Conservation (phyloP, 306 rosid species). For the Vicia villosa region DNA sequence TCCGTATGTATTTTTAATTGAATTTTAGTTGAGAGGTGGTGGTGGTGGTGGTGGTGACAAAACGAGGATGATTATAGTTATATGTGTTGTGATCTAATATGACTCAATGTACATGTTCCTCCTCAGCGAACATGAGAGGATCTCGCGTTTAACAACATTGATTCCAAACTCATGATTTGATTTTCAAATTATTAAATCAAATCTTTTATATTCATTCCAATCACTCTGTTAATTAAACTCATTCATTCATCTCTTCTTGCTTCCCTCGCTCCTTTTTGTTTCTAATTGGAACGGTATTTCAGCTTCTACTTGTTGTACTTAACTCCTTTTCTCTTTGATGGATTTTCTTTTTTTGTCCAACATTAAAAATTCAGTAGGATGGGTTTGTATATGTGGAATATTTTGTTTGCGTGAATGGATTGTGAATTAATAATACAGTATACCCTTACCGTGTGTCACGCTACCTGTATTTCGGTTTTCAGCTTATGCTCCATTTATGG, state of each 20-base stretch:
- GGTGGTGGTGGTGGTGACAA: background rate
- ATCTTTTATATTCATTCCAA: background rate
- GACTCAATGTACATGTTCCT: background rate
- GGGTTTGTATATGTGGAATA: slow-evolving; percentile 27
- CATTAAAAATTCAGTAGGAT: background rate
- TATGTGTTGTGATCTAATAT: background rate
- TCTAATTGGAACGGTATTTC: slow-evolving; percentile 1
- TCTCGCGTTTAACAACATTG: background rate
- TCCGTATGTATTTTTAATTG: background rate
- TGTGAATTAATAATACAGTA: background rate
- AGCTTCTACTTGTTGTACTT: background rate
- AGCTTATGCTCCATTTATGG: background rate
- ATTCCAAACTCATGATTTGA: background rate
- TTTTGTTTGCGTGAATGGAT: slow-evolving; percentile 11
- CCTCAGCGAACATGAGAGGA: background rate
- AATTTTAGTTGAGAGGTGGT: background rate
- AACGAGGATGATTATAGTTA: background rate
- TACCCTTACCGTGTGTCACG: background rate
- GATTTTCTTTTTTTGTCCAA: slow-evolving; percentile 2
- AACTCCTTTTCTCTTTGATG: background rate
- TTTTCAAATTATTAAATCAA: slow-evolving; percentile 3
- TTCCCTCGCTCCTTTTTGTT: background rate
- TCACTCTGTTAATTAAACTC: background rate
- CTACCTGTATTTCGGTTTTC: background rate
- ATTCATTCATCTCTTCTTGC: background rate